Conservation (phyloP, 2,329 filamentous ascomycete genomes). For the Cladosporium sp. region DNA sequence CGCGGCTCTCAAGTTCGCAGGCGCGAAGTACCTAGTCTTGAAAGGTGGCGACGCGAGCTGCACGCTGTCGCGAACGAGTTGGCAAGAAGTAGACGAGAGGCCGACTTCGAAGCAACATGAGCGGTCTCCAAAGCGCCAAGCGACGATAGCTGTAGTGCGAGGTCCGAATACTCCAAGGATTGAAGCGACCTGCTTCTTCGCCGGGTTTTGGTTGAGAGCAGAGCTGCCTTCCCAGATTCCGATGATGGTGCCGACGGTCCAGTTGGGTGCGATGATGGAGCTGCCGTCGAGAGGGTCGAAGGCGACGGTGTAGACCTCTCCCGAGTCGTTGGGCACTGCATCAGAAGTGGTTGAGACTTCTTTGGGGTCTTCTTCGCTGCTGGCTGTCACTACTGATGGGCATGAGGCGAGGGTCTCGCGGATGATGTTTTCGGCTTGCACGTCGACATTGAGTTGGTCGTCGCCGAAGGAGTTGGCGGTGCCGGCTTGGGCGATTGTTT, state of each 20-base stretch:
- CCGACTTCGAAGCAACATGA: constrained; percentile 52
- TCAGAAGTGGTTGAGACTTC: constrained; percentile 22
- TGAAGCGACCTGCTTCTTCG: constrained; percentile 27
- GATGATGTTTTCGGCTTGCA: constrained; percentile 48
- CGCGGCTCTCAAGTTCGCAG: constrained; percentile 57
- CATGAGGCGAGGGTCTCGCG: constrained; percentile 44
- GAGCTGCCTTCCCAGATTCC: constrained; percentile 47
- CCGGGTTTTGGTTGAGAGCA: constrained; percentile 24
- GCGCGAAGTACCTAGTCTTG: constrained; percentile 57
- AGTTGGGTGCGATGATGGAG: constrained; percentile 48
- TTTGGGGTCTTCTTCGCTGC: constrained; percentile 57
- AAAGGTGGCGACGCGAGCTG: constrained; percentile 37
- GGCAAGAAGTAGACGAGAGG: constrained; percentile 27
- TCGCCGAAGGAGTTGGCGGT: constrained; percentile 57
- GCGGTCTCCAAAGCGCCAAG: constrained; percentile 40
- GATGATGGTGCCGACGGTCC: constrained; percentile 51
- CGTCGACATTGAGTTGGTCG: constrained; percentile 57
- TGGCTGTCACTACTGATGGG: constrained; percentile 47
- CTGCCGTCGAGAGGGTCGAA: constrained; percentile 63
- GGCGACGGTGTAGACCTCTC: constrained; percentile 54
- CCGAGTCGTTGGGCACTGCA: constrained; percentile 35
- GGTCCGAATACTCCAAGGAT: constrained; percentile 35
- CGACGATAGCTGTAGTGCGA: constrained; percentile 46
- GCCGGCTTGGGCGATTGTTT: constrained; percentile 46
- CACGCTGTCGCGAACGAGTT: constrained; percentile 43